Percentiles rank a stretch among this genome's conserved stretches.
These are phyloP conservation scores for Phalaenopsis aphrodite DNA, from an alignment of 106 monocot genomes.

Conservation along the genomic window DNA sequence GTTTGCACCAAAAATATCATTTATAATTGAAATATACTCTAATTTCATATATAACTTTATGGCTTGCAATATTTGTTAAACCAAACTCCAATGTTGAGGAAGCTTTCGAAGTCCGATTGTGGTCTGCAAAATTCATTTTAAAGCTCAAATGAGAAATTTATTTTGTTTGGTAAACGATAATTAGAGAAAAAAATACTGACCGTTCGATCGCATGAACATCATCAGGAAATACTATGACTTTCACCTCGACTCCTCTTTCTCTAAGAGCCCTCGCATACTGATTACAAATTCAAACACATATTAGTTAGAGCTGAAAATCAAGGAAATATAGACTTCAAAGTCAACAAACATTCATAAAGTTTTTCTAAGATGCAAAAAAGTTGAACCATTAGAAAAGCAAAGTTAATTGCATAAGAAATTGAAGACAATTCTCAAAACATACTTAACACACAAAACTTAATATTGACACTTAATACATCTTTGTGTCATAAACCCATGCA, in stretches of 20 bases:
- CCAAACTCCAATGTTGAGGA: constrained; percentile 93
- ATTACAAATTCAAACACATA: not conserved
- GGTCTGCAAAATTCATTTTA: constrained; percentile 48
- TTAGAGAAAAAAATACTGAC: constrained; percentile 14
- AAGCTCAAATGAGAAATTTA: not conserved
- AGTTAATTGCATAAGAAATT: too few species aligned
- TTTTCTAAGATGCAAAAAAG: too few species aligned
- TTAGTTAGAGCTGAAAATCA: not conserved
- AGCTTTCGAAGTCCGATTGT: constrained; percentile 91
- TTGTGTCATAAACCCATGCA: too few species aligned
- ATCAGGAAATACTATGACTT: constrained; percentile 86
- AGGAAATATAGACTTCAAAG: not conserved
- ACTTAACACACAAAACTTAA: too few species aligned
- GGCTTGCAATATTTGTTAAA: constrained; percentile 62
- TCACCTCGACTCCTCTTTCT: constrained; percentile 72
- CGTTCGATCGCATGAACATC: constrained; percentile 78
- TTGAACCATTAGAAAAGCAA: too few species aligned
- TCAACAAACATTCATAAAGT: not conserved
- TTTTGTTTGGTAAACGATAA: not conserved
- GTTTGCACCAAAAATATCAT: too few species aligned
- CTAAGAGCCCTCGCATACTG: constrained; percentile 89
- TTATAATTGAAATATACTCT: too few species aligned
- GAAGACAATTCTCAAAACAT: too few species aligned
- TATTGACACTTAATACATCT: too few species aligned
- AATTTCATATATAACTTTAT: not conserved